Conservation (phyloP, 2,329 filamentous ascomycete genomes). For the Cladosporium sp. region DNA sequence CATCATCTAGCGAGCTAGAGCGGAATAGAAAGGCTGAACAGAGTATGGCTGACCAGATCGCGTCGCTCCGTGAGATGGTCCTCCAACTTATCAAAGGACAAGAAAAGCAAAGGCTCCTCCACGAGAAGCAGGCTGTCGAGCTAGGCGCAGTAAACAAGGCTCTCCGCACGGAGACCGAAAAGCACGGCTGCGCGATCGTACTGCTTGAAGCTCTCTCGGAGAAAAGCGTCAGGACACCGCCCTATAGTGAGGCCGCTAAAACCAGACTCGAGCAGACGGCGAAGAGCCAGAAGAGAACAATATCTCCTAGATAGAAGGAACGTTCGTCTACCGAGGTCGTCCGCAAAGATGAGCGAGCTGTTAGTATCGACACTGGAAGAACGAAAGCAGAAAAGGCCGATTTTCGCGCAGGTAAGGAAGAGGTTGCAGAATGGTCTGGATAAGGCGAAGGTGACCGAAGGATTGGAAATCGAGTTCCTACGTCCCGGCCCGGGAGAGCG, state of each 20-base stretch:
- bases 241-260: not conserved
- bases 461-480: not conserved
- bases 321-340: too few relatives aligned
- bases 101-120: not conserved
- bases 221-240: not conserved
- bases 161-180: not conserved
- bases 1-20: not conserved
- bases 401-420: not conserved
- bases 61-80: not conserved
- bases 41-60: slow-evolving; percentile 2
- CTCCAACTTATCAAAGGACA: not conserved
- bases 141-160: not conserved
- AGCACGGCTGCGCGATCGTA: too few relatives aligned
- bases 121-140: not conserved
- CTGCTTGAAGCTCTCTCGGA: too few relatives aligned
- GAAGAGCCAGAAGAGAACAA: too few relatives aligned
- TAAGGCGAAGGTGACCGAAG: not conserved
- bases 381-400: not conserved
- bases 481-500: not conserved
- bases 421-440: not conserved
- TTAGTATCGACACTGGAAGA: not conserved
- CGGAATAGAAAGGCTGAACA: not conserved
- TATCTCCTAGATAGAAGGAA: too few relatives aligned
- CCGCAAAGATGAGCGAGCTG: too few relatives aligned
- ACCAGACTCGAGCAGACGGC: too few relatives aligned